Conservation (phyloP, 768 basidiomycete species). For the Kondoa subrosea region DNA sequence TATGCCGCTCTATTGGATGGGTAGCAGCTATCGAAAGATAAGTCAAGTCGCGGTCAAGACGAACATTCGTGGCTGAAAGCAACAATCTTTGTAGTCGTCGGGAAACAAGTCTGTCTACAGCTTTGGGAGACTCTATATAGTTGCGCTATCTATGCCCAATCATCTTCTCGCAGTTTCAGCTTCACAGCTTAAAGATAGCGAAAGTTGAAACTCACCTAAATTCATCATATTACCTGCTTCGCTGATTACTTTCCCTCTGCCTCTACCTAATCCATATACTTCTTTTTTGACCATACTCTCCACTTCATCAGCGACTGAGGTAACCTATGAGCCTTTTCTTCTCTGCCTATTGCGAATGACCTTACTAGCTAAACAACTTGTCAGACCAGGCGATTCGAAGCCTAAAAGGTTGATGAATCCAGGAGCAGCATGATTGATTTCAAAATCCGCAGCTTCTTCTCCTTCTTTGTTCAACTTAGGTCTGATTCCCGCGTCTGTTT, state of each 20-base stretch:
- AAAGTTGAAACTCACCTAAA: not conserved
- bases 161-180: conserved; percentile 12
- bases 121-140: not conserved
- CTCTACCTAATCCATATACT: conserved; percentile 16
- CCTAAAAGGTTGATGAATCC: conserved; percentile 66
- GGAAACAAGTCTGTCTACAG: not conserved
- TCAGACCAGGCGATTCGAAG: conserved; percentile 85
- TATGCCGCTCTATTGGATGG: not conserved
- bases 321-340: not conserved
- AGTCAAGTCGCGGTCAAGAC: not conserved
- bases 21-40: not conserved
- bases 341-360: not conserved
- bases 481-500: conserved; percentile 36
- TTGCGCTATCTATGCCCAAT: conserved; percentile 19
- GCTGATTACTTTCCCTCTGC: conserved; percentile 10
- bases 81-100: too few relatives aligned
- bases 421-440: conserved; percentile 23
- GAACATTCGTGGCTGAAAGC: not conserved
- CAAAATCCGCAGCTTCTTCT: conserved; percentile 54
- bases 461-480: conserved; percentile 66
- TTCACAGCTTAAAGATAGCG: not conserved
- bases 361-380: conserved; percentile 52
- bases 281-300: conserved; percentile 29
- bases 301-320: conserved; percentile 58
- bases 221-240: conserved; percentile 11